Conservation (phyloP, 2,329 filamentous ascomycete genomes). For the Apiospora kogelbergensis region DNA sequence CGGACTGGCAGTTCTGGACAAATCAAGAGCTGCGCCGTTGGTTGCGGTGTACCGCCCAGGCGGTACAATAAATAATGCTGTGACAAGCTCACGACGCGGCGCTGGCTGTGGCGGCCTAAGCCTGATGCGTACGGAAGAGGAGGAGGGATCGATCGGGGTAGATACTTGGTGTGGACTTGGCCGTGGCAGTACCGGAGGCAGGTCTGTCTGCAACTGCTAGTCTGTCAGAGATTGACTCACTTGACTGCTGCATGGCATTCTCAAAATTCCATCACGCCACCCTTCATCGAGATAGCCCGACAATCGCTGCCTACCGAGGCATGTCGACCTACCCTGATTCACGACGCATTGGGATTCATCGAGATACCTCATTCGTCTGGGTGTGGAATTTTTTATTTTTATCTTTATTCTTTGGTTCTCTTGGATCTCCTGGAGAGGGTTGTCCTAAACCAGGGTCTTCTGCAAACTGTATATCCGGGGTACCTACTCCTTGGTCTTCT, state of each 20-base stretch:
- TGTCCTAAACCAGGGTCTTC: neutral
- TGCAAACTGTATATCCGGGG: neutral
- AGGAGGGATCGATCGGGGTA: neutral
- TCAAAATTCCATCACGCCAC: conserved; percentile 2
- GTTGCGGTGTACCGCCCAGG: neutral
- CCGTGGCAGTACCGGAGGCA: too few relatives aligned
- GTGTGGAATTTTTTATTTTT: neutral
- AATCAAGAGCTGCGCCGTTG: neutral
- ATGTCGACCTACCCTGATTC: neutral
- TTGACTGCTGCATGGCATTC: neutral
- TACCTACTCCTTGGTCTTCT: neutral
- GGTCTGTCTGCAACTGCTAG: neutral
- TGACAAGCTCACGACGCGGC: neutral
- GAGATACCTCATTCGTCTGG: neutral
- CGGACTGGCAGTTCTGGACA: neutral
- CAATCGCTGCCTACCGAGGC: neutral
- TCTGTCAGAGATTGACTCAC: neutral
- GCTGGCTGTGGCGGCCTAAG: neutral
- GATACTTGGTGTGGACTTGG: neutral
- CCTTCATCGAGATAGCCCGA: conserved; percentile 5
- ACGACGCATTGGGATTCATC: neutral
- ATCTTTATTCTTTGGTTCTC: too few relatives aligned
- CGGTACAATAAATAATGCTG: neutral
- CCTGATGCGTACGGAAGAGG: neutral
- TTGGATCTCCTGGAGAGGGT: neutral